A percentile compares a stretch with the other conserved stretches of the same genome.
Evolutionary conservation across 2,329 filamentous ascomycete genomes (phyloP).

Genomic region (Coniochaeta pulveracea): DNA sequence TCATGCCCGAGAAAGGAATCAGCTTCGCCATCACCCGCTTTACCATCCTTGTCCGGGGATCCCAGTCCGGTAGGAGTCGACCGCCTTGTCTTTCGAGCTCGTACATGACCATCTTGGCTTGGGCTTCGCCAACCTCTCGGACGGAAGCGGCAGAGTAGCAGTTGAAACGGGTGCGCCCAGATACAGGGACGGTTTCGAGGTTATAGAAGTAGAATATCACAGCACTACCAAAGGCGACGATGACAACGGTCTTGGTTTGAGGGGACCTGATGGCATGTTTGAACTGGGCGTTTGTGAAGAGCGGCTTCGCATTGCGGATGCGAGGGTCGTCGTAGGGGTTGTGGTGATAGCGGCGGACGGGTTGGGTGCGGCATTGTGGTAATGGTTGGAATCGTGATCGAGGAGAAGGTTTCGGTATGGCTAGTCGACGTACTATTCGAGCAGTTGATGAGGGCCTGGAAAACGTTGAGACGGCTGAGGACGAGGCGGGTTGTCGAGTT

Average conservation of each 20-base stretch:
- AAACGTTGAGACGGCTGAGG: background rate
- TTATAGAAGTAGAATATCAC: constrained; percentile 54
- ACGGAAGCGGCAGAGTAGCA: constrained; percentile 46
- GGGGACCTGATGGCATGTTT: constrained; percentile 20
- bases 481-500: background rate
- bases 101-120: constrained; percentile 45
- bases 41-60: constrained; percentile 42
- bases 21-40: constrained; percentile 53
- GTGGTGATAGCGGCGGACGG: background rate
- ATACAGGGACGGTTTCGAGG: constrained; percentile 62
- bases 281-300: constrained; percentile 24
- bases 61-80: constrained; percentile 46
- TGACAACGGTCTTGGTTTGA: constrained; percentile 26
- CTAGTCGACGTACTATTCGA: too few relatives aligned
- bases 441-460: background rate
- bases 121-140: constrained; percentile 35
- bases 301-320: constrained; percentile 21
- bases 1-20: constrained; percentile 55
- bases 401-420: too few relatives aligned
- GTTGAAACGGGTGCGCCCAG: constrained; percentile 64
- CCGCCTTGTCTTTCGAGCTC: constrained; percentile 39
- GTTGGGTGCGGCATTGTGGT: background rate
- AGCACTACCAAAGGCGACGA: constrained; percentile 29
- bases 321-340: constrained; percentile 8
- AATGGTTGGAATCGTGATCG: too few relatives aligned